Evolutionary conservation across 2,329 filamentous ascomycete genomes (phyloP).

Genomic region (Plenodomus tracheiphilus): DNA sequence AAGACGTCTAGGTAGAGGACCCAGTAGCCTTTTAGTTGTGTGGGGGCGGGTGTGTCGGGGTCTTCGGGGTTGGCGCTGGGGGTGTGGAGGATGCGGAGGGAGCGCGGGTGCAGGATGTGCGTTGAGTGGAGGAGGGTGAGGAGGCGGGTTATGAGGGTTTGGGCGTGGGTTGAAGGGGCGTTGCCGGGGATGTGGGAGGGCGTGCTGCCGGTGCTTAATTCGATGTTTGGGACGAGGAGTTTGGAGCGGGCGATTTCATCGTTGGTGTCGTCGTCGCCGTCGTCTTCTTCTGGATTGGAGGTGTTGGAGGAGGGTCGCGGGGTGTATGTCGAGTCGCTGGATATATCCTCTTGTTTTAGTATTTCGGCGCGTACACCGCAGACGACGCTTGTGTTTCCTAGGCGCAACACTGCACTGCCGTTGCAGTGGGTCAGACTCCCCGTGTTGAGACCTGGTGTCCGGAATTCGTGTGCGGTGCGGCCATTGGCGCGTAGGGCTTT

Average conservation of each 20-base stretch:
- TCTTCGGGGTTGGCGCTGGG: conserved; percentile 49
- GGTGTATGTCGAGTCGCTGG: conserved; percentile 52
- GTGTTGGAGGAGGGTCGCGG: conserved; percentile 12
- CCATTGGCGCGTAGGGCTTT: conserved; percentile 78
- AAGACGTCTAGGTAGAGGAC: conserved; percentile 93
- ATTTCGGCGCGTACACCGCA: conserved; percentile 90
- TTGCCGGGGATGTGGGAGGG: conserved; percentile 83
- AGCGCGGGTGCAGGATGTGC: conserved; percentile 65
- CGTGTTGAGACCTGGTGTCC: conserved; percentile 75
- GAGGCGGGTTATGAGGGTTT: conserved; percentile 81
- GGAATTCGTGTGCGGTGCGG: conserved; percentile 69
- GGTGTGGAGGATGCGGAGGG: conserved; percentile 73
- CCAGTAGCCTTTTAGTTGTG: conserved; percentile 83
- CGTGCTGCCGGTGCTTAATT: conserved; percentile 86
- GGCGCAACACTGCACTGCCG: conserved; percentile 84
- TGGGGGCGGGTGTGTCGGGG: conserved; percentile 52
- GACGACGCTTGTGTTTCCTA: conserved; percentile 91
- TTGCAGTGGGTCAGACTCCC: conserved; percentile 86
- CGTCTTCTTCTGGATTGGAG: conserved; percentile 15
- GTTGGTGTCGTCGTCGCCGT: conserved; percentile 20
- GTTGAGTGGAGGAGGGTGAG: conserved; percentile 75
- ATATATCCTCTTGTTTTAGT: conserved; percentile 73
- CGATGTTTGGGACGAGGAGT: conserved; percentile 89
- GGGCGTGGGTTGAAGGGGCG: conserved; percentile 77
- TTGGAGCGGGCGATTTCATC: conserved; percentile 54